Conservation (phyloP, 148 eudicot species). For the Rhododendron ovatum region DNA sequence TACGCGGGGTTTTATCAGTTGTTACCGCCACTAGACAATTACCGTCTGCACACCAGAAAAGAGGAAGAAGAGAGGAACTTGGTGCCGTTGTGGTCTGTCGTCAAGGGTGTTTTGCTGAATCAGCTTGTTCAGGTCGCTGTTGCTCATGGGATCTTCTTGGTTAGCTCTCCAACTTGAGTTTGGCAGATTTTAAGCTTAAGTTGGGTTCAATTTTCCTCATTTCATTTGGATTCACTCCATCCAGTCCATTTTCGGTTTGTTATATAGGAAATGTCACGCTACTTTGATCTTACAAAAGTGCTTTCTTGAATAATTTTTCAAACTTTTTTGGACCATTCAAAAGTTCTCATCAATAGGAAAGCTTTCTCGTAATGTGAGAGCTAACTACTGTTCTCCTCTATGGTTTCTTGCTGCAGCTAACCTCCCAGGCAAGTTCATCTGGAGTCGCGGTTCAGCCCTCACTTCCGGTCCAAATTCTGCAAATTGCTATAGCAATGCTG, state of each 20-base stretch:
- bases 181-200: neutral
- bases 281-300: too few species aligned
- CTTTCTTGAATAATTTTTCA: too few species aligned
- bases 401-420: neutral
- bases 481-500: neutral
- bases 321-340: too few species aligned
- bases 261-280: too few species aligned
- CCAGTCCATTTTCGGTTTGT: too few species aligned
- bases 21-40: constrained; percentile 40
- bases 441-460: neutral
- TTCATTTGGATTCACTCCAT: neutral
- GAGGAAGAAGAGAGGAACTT: constrained; percentile 43
- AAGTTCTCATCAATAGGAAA: too few species aligned
- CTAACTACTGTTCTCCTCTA: neutral
- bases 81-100: constrained; percentile 31
- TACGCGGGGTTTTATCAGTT: constrained; percentile 49
- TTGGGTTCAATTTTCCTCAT: neutral
- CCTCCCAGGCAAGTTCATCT: neutral
- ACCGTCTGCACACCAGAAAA: constrained; percentile 43
- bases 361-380: neutral
- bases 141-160: constrained; percentile 41
- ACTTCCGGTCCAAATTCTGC: neutral
- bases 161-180: neutral
- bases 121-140: constrained; percentile 44
- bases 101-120: constrained; percentile 43